Base-by-base conservation (phyloP, 1,139 yeast genomes). In the Fermentozyma sake region DNA sequence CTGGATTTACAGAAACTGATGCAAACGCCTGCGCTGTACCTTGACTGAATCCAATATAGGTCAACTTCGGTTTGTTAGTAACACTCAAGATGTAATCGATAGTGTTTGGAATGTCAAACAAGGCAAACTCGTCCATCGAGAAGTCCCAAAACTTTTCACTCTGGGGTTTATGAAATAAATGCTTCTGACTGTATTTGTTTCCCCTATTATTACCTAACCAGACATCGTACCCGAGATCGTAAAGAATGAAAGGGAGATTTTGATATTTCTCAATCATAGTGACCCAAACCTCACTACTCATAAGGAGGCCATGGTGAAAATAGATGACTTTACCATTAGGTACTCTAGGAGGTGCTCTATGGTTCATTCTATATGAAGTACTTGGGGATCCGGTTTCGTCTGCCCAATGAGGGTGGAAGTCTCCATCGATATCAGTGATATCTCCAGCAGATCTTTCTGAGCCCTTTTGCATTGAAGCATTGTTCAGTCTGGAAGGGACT, bases 11-110 rank as follows among this genome's bases (percentile, higher is more conserved):
- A 0, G 91, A 74, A 15, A 83, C 61, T 22, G 87, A 68, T 1
- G 95, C 95, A 55, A 87, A 81, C 21, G 86, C 85, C 52, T 87
- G 96, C 1, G 96, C 94, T 2, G 93, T 79, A 6, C 96, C 96
- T 52, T 87, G 96, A 26, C 87, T 77, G 48, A 87, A 87, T 1
- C 96, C 96, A 42, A 87, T 68, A 47, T 85, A 86, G 1, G 76
- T 72, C 24, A 86, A 56, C 12, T 62, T 48, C n/a, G 35, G 22
- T n/a, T 31, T 39, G 2, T 42, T 36, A 2, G 69, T 57, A 16
- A 34, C 44, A 7, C 31, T 24, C 16, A 52, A 33, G 8, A 67
- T 61, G 38, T 56, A 66, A 33, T 66, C 64, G 20, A 67, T 61
- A 10, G 65, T 50, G 43, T 64, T 53, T 4, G 73, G 73, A 15